phyloP scores from a whole-genome alignment of 73 alveolate species.

The Uronychia setigera region DNA sequence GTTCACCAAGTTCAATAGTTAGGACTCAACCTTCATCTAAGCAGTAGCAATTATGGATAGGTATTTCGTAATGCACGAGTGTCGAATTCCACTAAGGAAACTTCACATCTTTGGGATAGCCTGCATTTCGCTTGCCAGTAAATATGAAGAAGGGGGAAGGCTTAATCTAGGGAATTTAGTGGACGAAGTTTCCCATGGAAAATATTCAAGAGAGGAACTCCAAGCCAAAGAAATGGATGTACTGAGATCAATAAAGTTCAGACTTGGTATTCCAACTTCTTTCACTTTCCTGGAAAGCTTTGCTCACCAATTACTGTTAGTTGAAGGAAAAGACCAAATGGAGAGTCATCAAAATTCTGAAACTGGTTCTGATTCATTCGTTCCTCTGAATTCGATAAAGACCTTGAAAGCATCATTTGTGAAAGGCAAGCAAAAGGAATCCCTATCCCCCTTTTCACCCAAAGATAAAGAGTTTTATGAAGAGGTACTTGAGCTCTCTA shows the following conservation, averaged over 20 bases:
- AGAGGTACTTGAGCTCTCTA: conserved; percentile 43
- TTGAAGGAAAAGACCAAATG: too few relatives aligned
- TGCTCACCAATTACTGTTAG: conserved; percentile 52
- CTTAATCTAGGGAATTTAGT: conserved; percentile 74
- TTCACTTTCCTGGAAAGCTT: conserved; percentile 70
- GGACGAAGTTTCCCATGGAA: conserved; percentile 85
- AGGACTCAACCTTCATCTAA: conserved; percentile 70
- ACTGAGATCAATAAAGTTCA: conserved; percentile 63
- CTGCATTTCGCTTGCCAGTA: conserved; percentile 88
- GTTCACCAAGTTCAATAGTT: conserved; percentile 65
- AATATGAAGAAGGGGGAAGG: conserved; percentile 89
- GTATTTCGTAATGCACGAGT: conserved; percentile 40
- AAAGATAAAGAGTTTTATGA: not conserved
- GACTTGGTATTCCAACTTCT: conserved; percentile 77
- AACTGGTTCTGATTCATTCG: too few relatives aligned
- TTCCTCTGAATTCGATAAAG: too few relatives aligned
- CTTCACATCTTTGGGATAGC: conserved; percentile 92
- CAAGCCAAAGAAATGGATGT: conserved; percentile 81
- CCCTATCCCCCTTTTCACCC: too few relatives aligned
- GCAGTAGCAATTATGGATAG: conserved; percentile 75
- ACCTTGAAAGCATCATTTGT: too few relatives aligned
- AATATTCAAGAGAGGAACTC: conserved; percentile 69
- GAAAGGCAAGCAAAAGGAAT: too few relatives aligned
- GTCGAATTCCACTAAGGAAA: conserved; percentile 55
- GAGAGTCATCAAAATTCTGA: too few relatives aligned